Base-by-base conservation (phyloP, 169 alveolate species). In the Plasmodium knowlesi region DNA sequence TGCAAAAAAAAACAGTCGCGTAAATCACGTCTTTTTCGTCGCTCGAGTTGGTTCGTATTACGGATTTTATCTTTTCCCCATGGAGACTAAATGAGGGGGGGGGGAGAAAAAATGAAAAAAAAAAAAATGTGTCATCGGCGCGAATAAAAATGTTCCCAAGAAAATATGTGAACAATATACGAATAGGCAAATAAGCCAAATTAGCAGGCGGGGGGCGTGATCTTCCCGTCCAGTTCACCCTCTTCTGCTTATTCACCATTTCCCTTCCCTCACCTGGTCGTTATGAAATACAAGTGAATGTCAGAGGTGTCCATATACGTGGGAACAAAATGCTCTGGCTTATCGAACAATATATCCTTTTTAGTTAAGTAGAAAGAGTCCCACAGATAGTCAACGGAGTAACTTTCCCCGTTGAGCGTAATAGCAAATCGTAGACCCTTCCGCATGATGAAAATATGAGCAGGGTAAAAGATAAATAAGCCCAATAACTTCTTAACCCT, bases 321-420 rank as follows among this genome's bases (percentile, higher is more conserved):
- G 19, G 94, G 94, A n/a, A 88, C 28, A 54, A 88, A 88, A 54
- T 88, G 32, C n/a, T 81, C 1, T 2, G 89, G 34, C 41, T 88
- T 88, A 30, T 88, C 94, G 71, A 79, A 88, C 50, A 88, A 22
- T 8, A 88, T 37, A 12, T 88, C 94, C 54, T 88, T 88, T 37
- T 88, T 88, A 39, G 94, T 88, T 46, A 88, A 37, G 41, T 88
- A 88, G 53, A 88, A 88, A 10, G 94, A 57, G 16, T 88, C 46
- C 94, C 94, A 88, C 70, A 88, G 19, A 88, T 78, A 88, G 78
- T 88, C 94, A 4, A 78, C 94, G 6, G 94, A 88, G 82, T 76
- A 88, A 88, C 94, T 88, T 88, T 88, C 34, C 5, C 72, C 88
- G 43, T 88, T 88, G 67, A 88, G 53, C 30, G 86, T 88, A 6